These are phyloP conservation scores for Colletotrichum acutatum DNA, from an alignment of 2,329 filamentous ascomycete genomes.

Conservation along the genomic window DNA sequence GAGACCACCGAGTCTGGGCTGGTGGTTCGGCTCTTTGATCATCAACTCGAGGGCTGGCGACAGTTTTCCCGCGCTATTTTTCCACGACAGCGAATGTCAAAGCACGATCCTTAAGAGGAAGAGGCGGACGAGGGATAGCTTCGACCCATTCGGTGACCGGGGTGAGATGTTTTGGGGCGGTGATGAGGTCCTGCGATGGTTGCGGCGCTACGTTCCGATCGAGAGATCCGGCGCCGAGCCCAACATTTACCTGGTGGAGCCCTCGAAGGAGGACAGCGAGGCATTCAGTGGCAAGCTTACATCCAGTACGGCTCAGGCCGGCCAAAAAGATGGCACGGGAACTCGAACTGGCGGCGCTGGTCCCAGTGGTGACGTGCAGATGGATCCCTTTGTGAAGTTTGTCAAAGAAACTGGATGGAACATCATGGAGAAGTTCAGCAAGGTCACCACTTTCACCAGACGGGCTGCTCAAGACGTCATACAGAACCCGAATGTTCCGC, in stretches of 20 bases:
- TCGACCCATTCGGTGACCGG: conserved; percentile 88
- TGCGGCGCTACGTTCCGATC: conserved; percentile 84
- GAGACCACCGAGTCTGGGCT: conserved; percentile 90
- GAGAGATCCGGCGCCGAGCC: conserved; percentile 88
- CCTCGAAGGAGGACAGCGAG: conserved; percentile 82
- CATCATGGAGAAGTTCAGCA: conserved; percentile 94
- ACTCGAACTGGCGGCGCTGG: conserved; percentile 41
- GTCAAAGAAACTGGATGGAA: conserved; percentile 97
- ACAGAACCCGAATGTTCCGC: conserved; percentile 91
- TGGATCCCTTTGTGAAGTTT: conserved; percentile 94
- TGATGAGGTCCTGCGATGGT: conserved; percentile 92
- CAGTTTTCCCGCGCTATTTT: conserved; percentile 95
- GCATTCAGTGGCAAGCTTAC: conserved; percentile 78
- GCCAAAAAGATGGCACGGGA: conserved; percentile 48
- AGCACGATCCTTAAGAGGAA: conserved; percentile 95
- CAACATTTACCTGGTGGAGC: conserved; percentile 91
- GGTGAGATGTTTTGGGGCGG: conserved; percentile 97
- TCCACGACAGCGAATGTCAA: conserved; percentile 97
- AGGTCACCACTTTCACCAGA: conserved; percentile 95
- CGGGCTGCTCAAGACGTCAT: conserved; percentile 91
- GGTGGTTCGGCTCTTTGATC: conserved; percentile 98
- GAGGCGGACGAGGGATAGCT: conserved; percentile 82
- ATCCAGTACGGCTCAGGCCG: conserved; percentile 56
- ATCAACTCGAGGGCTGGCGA: conserved; percentile 93
- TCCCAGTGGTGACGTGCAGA: conserved; percentile 71